phyloP scores from a whole-genome alignment of 257 asterid species.

The Coffea eugenioides region DNA sequence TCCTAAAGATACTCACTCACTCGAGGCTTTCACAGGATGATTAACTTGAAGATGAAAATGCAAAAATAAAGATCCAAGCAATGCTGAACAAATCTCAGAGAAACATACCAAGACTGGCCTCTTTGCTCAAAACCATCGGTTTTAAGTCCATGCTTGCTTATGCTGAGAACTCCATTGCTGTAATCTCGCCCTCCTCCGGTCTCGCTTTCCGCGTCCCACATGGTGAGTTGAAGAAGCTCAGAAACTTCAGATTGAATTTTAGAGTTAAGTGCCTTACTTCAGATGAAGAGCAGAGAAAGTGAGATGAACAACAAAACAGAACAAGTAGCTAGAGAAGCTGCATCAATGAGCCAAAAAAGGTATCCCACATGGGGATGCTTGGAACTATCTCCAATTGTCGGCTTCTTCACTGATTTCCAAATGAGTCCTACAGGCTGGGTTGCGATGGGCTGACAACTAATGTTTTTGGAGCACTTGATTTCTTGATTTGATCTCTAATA shows the following conservation, averaged over 20 bases:
- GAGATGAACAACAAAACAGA: conserved; percentile 12
- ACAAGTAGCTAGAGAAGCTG: conserved; percentile 22
- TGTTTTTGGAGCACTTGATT: conserved; percentile 40
- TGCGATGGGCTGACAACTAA: conserved; percentile 61
- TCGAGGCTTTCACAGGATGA: background rate
- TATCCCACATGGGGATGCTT: conserved; percentile 71
- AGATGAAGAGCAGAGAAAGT: conserved; percentile 23
- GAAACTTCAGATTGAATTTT: conserved; percentile 14
- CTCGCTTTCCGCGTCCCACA: conserved; percentile 94
- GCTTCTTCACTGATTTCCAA: conserved; percentile 42
- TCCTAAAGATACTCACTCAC: background rate
- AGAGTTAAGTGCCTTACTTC: background rate
- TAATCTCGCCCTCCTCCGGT: conserved; percentile 55
- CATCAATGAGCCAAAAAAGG: conserved; percentile 27
- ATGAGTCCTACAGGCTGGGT: conserved; percentile 64
- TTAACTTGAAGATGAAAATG: background rate
- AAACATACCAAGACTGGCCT: conserved; percentile 82
- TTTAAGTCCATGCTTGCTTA: conserved; percentile 53
- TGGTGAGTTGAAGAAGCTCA: conserved; percentile 19
- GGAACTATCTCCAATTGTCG: conserved; percentile 71
- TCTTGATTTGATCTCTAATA: background rate
- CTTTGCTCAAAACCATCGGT: conserved; percentile 85
- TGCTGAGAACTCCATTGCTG: conserved; percentile 58
- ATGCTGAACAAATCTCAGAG: background rate
- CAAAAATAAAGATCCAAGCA: background rate